Percentiles rank a stretch among this genome's conserved stretches.
Conservation (phyloP, 2,329 filamentous ascomycete species). For the Alternaria atra region DNA sequence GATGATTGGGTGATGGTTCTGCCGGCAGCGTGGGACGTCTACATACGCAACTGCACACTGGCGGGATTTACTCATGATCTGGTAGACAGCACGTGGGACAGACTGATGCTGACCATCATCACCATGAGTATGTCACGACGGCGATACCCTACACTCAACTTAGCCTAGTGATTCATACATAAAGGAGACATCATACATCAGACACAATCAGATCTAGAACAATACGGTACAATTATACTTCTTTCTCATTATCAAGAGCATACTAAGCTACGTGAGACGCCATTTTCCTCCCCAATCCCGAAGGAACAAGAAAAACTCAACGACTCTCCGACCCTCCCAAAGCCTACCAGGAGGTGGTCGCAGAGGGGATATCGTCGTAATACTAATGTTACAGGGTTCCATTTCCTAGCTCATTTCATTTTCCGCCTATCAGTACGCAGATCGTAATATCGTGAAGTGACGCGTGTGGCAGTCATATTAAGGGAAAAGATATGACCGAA, state of each 20-base stretch:
- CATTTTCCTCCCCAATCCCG: slow-evolving; percentile 18
- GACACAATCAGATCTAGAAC: accelerated
- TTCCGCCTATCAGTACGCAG: slow-evolving; percentile 27
- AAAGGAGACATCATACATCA: not conserved
- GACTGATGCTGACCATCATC: too few relatives aligned
- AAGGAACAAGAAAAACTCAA: slow-evolving; percentile 22
- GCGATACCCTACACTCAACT: not conserved
- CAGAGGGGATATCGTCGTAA: slow-evolving; percentile 33
- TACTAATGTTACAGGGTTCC: slow-evolving; percentile 37
- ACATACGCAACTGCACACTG: too few relatives aligned
- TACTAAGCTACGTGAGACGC: slow-evolving; percentile 33
- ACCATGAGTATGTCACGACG: not conserved
- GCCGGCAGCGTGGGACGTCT: too few relatives aligned
- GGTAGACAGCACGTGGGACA: too few relatives aligned
- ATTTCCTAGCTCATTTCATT: slow-evolving; percentile 20
- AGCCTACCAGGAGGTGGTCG: slow-evolving; percentile 26
- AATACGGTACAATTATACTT: slow-evolving; percentile 3
- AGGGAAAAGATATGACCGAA: slow-evolving; percentile 8
- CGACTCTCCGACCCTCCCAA: slow-evolving; percentile 18
- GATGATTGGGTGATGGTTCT: too few relatives aligned
- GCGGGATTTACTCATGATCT: too few relatives aligned
- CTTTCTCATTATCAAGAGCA: slow-evolving; percentile 32
- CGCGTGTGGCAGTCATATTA: slow-evolving; percentile 20
- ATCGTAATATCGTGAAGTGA: slow-evolving; percentile 36
- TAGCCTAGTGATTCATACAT: not conserved